Evolutionary conservation across 1,284 basidiomycete genomes (phyloP), one percentile per base, ranked within the genome.

Genomic region (Neolentinus lepideus): DNA sequence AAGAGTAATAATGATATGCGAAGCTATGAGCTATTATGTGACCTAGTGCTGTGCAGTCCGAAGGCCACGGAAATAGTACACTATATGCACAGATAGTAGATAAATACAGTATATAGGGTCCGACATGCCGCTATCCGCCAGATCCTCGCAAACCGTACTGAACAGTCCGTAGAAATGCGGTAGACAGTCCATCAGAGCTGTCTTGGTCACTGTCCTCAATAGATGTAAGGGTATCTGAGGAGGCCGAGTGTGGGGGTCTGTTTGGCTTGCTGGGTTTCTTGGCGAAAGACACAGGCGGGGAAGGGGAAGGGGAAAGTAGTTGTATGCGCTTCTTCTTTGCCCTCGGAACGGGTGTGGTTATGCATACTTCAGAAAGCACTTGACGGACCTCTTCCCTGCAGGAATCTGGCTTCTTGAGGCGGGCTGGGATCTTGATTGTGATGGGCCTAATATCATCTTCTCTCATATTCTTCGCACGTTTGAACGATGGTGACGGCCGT

Each of bases 111-210:
- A 25, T 46, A 46, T 16, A 22, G 4, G 4, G 47, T 26, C 47
- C 47, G 27, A 50, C 24, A 16, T 21, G 16, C 27, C 14, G 27
- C 47, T 50, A 50, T 50, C 47, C 47, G 27, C 22, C 47, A 25
- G 47, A 26, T 12, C 10, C 21, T 50, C 47, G 47, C 47, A 50
- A n/a, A 50, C 47, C 47, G 22, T 29, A 50, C 27, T 50, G 47
- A 26, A 50, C 10, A 50, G 47, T 29, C 47, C 27, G 22, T 25
- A 50, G 16, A 22, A 50, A 26, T 25, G 47, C 8, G 24, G 11
- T 4, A 16, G 47, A 25, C 27, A 50, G 6, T 25, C 16, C 47
- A 25, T 29, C 22, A 50, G 27, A 25, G 22, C 24, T 22, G 25
- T 50, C 47, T 22, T 50, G 24, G 24, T 50, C 43, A 16, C 43